Percentiles rank a stretch among this genome's conserved stretches.
These are phyloP conservation scores for cucumber (Cucumis sativus) DNA, from an alignment of 306 rosid genomes.

Conservation along the genomic window DNA sequence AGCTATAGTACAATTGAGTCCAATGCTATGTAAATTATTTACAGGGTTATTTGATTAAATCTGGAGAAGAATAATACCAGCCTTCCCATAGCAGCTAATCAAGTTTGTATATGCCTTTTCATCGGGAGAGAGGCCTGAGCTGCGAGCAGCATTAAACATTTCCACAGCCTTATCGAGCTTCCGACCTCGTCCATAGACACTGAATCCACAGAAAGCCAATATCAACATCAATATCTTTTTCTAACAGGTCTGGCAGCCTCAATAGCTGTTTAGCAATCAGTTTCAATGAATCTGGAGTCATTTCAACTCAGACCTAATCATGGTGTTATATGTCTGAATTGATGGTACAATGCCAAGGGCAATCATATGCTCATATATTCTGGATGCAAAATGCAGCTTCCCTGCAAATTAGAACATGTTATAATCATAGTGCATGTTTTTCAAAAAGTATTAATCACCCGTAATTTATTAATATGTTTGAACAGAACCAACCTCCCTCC, in stretches of 20 bases:
- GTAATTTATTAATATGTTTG: conserved; percentile 7
- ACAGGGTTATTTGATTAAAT: not conserved
- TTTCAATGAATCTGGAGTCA: not conserved
- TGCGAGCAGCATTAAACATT: conserved; percentile 55
- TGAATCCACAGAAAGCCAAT: conserved; percentile 20
- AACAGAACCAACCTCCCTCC: conserved; percentile 70
- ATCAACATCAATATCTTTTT: conserved; percentile 1
- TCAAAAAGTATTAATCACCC: not conserved
- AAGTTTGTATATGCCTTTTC: conserved; percentile 68
- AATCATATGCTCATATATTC: conserved; percentile 58
- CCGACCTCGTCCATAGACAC: conserved; percentile 75
- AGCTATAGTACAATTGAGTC: not conserved
- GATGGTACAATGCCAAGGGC: conserved; percentile 53
- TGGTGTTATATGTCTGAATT: conserved; percentile 78
- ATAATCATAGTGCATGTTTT: conserved; percentile 17
- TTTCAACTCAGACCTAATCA: conserved; percentile 57
- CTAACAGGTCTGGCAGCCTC: not conserved
- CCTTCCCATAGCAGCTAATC: conserved; percentile 80
- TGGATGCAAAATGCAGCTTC: conserved; percentile 57
- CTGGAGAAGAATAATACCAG: conserved; percentile 38
- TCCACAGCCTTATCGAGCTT: conserved; percentile 69
- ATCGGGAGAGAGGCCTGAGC: conserved; percentile 39
- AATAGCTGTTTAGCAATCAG: not conserved
- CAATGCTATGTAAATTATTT: not conserved
- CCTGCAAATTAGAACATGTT: conserved; percentile 31